A percentile compares a stretch with the other conserved stretches of the same genome.
Evolutionary conservation across 1,284 basidiomycete genomes (phyloP).

Genomic region (Trichosporon sp.): DNA sequence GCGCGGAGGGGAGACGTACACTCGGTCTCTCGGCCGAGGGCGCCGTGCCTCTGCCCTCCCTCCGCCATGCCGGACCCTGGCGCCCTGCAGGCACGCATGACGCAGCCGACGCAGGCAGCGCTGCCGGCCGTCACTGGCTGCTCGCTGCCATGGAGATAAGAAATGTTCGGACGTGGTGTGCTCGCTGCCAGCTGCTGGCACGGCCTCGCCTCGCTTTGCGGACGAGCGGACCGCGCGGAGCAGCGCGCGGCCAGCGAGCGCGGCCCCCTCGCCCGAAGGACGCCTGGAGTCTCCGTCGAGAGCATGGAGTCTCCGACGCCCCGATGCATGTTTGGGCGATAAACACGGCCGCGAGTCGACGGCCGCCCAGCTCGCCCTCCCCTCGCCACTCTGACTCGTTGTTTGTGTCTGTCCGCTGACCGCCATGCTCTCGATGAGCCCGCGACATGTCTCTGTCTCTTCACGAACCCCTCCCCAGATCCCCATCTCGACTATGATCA

Average conservation of each 20-base stretch:
- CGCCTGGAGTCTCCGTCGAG: not conserved
- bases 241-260: too few relatives aligned
- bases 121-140: not conserved
- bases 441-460: not conserved
- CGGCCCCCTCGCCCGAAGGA: not conserved
- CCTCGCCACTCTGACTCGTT: not conserved
- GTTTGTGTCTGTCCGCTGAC: not conserved
- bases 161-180: not conserved
- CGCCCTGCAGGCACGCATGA: not conserved
- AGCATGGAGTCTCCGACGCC: not conserved
- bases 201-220: too few relatives aligned
- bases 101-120: not conserved
- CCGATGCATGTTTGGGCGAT: not conserved
- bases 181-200: not conserved
- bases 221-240: not conserved
- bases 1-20: not conserved
- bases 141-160: not conserved
- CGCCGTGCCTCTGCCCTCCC: not conserved
- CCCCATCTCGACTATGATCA: too few relatives aligned
- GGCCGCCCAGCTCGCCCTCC: too few relatives aligned
- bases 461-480: not conserved
- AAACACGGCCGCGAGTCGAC: not conserved
- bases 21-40: not conserved
- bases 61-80: not conserved
- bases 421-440: too few relatives aligned